Conservation (phyloP, 2,329 filamentous ascomycete genomes). For the Cercospora janseana region DNA sequence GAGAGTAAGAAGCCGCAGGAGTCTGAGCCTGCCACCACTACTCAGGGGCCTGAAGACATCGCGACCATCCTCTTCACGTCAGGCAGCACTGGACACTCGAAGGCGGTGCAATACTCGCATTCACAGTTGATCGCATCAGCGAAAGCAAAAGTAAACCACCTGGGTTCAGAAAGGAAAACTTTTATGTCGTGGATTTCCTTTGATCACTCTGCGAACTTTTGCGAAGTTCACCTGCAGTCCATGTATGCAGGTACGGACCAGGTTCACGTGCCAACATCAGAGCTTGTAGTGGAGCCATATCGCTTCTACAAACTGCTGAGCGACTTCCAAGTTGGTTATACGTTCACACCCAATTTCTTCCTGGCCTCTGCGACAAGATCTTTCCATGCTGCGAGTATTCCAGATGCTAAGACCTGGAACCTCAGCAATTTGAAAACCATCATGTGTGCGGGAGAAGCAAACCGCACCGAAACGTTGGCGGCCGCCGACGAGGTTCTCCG, state of each 20-base stretch:
- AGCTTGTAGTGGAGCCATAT: constrained; percentile 43
- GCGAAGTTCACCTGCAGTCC: constrained; percentile 54
- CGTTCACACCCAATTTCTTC: constrained; percentile 50
- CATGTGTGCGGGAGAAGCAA: constrained; percentile 50
- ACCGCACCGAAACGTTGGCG: constrained; percentile 28
- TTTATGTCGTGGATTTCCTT: constrained; percentile 36
- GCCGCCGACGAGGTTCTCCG: constrained; percentile 16
- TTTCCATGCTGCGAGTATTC: neutral
- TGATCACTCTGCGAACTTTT: constrained; percentile 55
- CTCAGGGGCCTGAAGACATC: constrained; percentile 8
- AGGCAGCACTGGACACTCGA: constrained; percentile 26
- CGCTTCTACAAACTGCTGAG: constrained; percentile 44
- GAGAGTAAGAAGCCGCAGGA: constrained; percentile 3
- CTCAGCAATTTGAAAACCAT: constrained; percentile 27
- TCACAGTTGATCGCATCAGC: constrained; percentile 21
- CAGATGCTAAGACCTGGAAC: constrained; percentile 4
- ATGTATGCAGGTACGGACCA: constrained; percentile 45
- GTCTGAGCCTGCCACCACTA: constrained; percentile 6
- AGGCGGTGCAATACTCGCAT: constrained; percentile 27
- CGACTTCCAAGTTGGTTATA: constrained; percentile 44
- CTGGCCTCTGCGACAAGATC: constrained; percentile 26
- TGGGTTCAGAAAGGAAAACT: constrained; percentile 12
- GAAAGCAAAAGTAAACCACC: constrained; percentile 15
- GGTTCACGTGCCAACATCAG: constrained; percentile 46
- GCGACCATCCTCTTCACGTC: constrained; percentile 28